phyloP scores from a whole-genome alignment of 1,139 yeast genomes.

The Geotrichum fermentans region DNA sequence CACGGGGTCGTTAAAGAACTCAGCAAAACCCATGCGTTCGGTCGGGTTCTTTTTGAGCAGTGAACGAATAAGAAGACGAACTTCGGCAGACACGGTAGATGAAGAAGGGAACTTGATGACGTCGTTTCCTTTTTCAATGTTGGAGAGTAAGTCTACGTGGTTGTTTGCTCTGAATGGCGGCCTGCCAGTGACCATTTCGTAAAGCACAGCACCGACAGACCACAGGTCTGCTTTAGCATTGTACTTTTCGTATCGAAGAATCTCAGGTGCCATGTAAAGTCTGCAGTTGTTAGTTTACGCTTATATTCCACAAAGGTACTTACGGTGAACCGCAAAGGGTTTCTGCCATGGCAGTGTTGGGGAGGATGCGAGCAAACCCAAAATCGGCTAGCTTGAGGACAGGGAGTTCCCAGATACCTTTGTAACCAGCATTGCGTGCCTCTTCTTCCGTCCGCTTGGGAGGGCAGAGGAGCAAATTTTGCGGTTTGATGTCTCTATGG shows the following conservation, averaged over 20 bases:
- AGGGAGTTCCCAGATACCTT: constrained; percentile 85
- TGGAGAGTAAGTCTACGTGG: constrained; percentile 80
- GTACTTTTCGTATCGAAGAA: constrained; percentile 85
- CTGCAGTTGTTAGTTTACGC: neutral
- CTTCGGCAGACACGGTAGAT: constrained; percentile 48
- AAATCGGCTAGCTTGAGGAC: constrained; percentile 90
- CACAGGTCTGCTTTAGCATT: constrained; percentile 96
- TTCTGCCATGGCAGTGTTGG: constrained; percentile 90
- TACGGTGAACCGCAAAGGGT: constrained; percentile 91
- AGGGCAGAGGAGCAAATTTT: constrained; percentile 76
- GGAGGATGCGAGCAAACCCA: constrained; percentile 92
- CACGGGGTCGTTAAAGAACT: constrained; percentile 63
- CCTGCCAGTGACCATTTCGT: constrained; percentile 90
- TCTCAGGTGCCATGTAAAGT: constrained; percentile 96
- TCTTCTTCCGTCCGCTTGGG: constrained; percentile 59
- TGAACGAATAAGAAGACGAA: constrained; percentile 65
- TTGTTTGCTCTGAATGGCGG: constrained; percentile 94
- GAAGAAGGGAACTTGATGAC: constrained; percentile 65
- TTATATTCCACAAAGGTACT: neutral
- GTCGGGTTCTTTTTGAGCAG: constrained; percentile 78
- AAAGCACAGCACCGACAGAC: constrained; percentile 96
- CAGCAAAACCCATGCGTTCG: constrained; percentile 81
- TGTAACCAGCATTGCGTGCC: constrained; percentile 55
- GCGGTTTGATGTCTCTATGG: constrained; percentile 93
- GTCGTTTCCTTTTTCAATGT: constrained; percentile 78